phyloP scores from a whole-genome alignment of 2,329 filamentous ascomycete genomes.

The Aureobasidium subglaciale region DNA sequence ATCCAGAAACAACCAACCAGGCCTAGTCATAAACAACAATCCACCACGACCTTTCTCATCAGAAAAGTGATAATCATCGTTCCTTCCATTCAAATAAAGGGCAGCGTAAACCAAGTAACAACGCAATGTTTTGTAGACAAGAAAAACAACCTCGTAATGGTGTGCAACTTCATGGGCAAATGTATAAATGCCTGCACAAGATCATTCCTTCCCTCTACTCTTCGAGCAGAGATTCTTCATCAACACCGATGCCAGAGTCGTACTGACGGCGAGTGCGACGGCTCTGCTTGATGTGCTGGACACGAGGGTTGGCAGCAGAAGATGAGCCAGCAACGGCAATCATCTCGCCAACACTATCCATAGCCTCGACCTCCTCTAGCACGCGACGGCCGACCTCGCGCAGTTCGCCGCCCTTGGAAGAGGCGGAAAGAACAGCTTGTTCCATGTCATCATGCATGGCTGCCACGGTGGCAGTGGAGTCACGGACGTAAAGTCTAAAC shows the following conservation, averaged over 20 bases:
- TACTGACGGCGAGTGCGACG: slow-evolving; percentile 19
- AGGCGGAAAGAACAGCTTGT: not conserved
- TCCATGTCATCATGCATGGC: slow-evolving; percentile 19
- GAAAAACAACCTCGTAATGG: too few relatives aligned
- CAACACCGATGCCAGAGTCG: slow-evolving; percentile 24
- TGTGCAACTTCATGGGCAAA: too few relatives aligned
- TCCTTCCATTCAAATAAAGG: too few relatives aligned
- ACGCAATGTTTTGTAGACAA: too few relatives aligned
- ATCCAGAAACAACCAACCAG: too few relatives aligned
- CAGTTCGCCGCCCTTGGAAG: not conserved
- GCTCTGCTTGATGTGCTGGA: slow-evolving; percentile 18
- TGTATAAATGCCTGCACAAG: too few relatives aligned
- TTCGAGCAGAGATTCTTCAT: slow-evolving; percentile 4
- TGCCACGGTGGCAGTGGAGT: slow-evolving; percentile 24
- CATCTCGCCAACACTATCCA: slow-evolving; percentile 20
- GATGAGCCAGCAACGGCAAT: not conserved
- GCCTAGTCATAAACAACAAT: too few relatives aligned
- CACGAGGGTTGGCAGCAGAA: not conserved
- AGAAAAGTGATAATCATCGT: too few relatives aligned
- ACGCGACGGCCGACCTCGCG: slow-evolving; percentile 4
- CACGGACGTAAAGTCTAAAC: slow-evolving; percentile 30
- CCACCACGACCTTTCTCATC: too few relatives aligned
- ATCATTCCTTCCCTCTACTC: not conserved
- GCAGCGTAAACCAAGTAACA: too few relatives aligned
- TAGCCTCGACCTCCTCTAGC: slow-evolving; percentile 20